A percentile compares a stretch with the other conserved stretches of the same genome.
Conservation (phyloP, 805 yeast species). For the Suhomyces canberraensis region DNA sequence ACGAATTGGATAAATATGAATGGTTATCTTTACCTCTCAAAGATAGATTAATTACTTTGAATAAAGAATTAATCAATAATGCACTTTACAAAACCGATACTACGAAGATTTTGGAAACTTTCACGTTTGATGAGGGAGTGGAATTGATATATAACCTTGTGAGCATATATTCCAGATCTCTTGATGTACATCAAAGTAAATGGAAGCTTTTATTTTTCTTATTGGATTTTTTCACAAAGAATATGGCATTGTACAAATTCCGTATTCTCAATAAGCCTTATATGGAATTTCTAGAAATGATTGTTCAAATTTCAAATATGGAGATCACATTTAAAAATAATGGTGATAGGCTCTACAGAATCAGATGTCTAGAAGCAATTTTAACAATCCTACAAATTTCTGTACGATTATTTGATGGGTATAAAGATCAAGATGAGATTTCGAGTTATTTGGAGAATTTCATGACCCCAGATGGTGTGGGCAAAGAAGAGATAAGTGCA, state of each 20-base stretch:
- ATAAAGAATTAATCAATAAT: conserved; percentile 22
- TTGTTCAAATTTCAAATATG: conserved; percentile 14
- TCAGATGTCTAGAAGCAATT: conserved; percentile 6
- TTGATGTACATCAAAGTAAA: conserved; percentile 17
- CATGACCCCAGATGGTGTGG: not conserved
- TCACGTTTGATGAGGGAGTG: conserved; percentile 16
- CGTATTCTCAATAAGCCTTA: conserved; percentile 17
- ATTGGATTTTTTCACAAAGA: conserved; percentile 16
- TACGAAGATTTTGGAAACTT: conserved; percentile 19
- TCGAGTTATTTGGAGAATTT: conserved; percentile 4
- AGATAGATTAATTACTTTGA: conserved; percentile 23
- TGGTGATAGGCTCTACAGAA: conserved; percentile 1
- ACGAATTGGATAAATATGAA: conserved; percentile 17
- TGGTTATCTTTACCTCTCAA: conserved; percentile 22
- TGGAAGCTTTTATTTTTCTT: conserved; percentile 30
- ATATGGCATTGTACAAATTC: conserved; percentile 18
- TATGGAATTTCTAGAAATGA: conserved; percentile 21
- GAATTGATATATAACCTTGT: conserved; percentile 26
- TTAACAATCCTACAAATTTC: conserved; percentile 17
- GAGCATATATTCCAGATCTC: conserved; percentile 26
- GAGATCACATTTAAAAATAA: conserved; percentile 4
- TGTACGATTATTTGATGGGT: conserved; percentile 31
- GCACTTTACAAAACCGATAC: conserved; percentile 19
- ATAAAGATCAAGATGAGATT: conserved; percentile 22
- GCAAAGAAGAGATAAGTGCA: not conserved